Percentiles rank a stretch among this genome's conserved stretches.
phyloP scores from a whole-genome alignment of 2,329 filamentous ascomycete genomes.

The Aureobasidium sp. region DNA sequence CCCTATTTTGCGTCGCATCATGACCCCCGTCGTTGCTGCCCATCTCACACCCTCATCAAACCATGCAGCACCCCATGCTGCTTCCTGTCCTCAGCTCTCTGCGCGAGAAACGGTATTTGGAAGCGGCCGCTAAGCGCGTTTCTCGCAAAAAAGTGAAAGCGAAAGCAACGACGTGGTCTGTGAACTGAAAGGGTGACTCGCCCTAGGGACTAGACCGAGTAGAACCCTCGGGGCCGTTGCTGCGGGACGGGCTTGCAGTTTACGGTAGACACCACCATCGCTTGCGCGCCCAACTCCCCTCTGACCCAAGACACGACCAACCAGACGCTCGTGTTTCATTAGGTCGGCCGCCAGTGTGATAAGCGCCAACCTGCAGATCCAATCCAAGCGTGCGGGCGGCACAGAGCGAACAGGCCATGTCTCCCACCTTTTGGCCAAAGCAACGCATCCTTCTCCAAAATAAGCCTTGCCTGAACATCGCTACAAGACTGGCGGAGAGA shows the following conservation, averaged over 20 bases:
- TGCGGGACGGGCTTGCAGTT: slow-evolving; percentile 13
- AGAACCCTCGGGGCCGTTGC: slow-evolving; percentile 12
- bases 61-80: not conserved
- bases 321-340: slow-evolving; percentile 10
- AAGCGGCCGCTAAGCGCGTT: slow-evolving; percentile 16
- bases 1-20: not conserved
- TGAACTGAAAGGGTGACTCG: slow-evolving; percentile 8
- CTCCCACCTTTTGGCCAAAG: not conserved
- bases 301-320: slow-evolving; percentile 4
- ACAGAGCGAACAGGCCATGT: slow-evolving; percentile 11
- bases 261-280: slow-evolving; percentile 13
- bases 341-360: slow-evolving; percentile 11
- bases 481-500: not conserved
- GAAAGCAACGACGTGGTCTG: slow-evolving; percentile 14
- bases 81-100: slow-evolving; percentile 4
- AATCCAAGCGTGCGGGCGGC: slow-evolving; percentile 13
- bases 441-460: not conserved
- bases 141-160: slow-evolving; percentile 8
- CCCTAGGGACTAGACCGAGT: slow-evolving; percentile 11
- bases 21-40: not conserved
- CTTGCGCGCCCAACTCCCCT: slow-evolving; percentile 15
- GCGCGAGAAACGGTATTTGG: slow-evolving; percentile 16
- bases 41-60: slow-evolving; percentile 10
- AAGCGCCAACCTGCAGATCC: slow-evolving; percentile 14
- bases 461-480: slow-evolving; percentile 9